A percentile compares a stretch with the other conserved stretches of the same genome.
Evolutionary conservation across 2,329 filamentous ascomycete species (phyloP).

Genomic region (Talaromyces sp.): DNA sequence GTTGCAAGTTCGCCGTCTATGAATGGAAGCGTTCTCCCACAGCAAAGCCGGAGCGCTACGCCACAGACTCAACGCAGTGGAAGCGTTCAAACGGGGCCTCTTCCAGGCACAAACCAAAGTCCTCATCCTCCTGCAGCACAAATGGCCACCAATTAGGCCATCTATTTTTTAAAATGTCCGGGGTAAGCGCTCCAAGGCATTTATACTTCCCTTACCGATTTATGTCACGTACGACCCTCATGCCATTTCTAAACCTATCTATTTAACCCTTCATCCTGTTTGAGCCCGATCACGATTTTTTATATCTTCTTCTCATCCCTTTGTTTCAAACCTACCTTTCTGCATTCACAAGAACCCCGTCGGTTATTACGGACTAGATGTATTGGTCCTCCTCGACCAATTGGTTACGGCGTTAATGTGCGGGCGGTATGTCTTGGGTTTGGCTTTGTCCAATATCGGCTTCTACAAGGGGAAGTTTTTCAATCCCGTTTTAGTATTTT

Average conservation of each 20-base stretch:
- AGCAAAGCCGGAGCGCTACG: conserved; percentile 45
- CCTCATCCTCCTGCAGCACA: conserved; percentile 43
- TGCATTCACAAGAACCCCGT: background rate
- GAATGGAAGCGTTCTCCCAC: conserved; percentile 39
- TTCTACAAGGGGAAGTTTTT: conserved; percentile 1
- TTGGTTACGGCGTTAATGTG: conserved; percentile 8
- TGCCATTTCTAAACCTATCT: background rate
- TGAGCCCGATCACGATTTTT: background rate
- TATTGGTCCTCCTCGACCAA: conserved; percentile 5
- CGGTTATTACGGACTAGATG: conserved; percentile 4
- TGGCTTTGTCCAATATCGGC: background rate
- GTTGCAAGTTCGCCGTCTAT: conserved; percentile 44
- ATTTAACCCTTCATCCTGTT: background rate
- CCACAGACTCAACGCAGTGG: conserved; percentile 46
- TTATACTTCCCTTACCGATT: conserved; percentile 6
- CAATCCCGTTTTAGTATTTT: conserved; percentile 1
- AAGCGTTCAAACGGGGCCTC: conserved; percentile 40
- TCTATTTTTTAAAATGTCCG: background rate
- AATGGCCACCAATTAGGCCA: conserved; percentile 34
- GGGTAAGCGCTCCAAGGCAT: background rate
- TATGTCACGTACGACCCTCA: conserved; percentile 13
- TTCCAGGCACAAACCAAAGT: conserved; percentile 39
- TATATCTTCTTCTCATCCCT: background rate
- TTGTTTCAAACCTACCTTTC: background rate
- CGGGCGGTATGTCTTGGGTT: conserved; percentile 10